Conservation (phyloP, 805 yeast genomes). For the Danielia oregonensis region DNA sequence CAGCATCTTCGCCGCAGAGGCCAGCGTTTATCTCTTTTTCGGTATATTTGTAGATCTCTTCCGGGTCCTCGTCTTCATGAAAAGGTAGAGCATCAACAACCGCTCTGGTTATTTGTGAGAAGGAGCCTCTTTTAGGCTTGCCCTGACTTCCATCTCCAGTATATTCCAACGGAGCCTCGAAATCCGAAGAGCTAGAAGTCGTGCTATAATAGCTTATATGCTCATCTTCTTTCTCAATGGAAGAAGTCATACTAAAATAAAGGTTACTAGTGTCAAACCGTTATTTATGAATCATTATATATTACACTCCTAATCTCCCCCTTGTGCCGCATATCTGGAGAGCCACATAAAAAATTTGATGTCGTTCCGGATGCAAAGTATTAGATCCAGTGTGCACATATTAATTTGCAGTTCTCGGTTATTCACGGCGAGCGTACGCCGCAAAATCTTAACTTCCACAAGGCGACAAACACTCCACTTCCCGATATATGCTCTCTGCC, state of each 20-base stretch:
- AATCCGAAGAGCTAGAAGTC: background rate
- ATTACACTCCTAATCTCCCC: no score
- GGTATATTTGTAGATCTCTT: constrained; percentile 7
- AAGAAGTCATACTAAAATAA: background rate
- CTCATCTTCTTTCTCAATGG: background rate
- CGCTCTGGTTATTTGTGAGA: background rate
- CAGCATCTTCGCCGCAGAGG: constrained; percentile 26
- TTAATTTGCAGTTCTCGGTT: constrained; percentile 8
- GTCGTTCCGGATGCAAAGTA: constrained; percentile 11
- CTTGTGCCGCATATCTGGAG: no score
- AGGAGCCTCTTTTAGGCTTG: constrained; percentile 1
- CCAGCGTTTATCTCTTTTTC: constrained; percentile 32
- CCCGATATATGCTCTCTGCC: no score
- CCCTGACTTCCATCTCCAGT: background rate
- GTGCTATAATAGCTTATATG: background rate
- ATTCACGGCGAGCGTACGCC: constrained; percentile 9
- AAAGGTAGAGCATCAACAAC: background rate
- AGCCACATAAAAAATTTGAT: background rate
- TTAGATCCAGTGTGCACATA: background rate
- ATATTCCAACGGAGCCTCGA: background rate
- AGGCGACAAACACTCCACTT: no score
- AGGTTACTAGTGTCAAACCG: background rate
- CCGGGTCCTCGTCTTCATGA: background rate
- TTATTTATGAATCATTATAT: no score
- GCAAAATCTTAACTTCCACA: no score